Percentiles rank a stretch among this genome's conserved stretches.
Evolutionary conservation across 345 rosid species (phyloP).

Genomic region (Citrus inodora): DNA sequence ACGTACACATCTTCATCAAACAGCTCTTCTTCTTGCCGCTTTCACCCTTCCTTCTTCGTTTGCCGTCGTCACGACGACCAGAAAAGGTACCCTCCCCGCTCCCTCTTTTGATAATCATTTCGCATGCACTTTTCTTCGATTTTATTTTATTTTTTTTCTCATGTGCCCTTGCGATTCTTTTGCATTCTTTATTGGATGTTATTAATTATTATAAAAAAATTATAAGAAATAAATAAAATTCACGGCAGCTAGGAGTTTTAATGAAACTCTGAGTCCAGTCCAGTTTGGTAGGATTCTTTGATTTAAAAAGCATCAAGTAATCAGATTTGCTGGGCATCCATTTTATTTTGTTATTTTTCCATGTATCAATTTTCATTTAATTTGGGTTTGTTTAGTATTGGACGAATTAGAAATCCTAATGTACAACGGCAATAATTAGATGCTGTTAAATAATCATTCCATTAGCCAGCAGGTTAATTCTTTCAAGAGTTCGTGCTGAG

Average conservation of each 20-base stretch:
- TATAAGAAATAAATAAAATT: neutral
- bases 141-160: neutral
- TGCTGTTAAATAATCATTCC: neutral
- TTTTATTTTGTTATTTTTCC: neutral
- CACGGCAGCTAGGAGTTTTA: neutral
- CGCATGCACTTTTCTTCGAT: neutral
- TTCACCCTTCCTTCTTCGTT: conserved; percentile 84
- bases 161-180: neutral
- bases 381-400: neutral
- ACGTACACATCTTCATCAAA: no score
- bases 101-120: neutral
- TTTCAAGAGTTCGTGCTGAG: neutral
- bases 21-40: conserved; percentile 62
- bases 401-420: neutral
- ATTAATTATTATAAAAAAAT: no score
- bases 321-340: no score
- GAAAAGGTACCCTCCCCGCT: no score
- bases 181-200: neutral
- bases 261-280: neutral
- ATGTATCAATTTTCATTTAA: neutral
- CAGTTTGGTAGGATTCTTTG: neutral
- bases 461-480: neutral
- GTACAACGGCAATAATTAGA: neutral
- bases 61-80: conserved; percentile 33
- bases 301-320: no score